Evolutionary conservation across 495 filamentous ascomycete species (phyloP).

Genomic region (Amorphotheca resinae): DNA sequence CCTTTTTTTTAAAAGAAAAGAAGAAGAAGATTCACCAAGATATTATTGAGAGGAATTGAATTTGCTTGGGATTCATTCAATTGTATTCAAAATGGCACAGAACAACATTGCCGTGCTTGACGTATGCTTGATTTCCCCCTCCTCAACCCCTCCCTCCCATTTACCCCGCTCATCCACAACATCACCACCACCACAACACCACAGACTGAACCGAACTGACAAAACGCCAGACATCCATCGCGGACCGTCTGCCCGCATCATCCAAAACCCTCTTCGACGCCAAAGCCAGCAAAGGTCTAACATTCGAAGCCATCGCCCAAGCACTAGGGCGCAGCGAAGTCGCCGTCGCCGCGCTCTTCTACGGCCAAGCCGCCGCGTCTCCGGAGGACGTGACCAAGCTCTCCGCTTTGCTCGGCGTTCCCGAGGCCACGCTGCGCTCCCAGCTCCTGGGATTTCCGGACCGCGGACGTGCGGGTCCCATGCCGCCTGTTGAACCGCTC

Average conservation of each 20-base stretch:
- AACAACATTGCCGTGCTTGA: constrained; percentile 27
- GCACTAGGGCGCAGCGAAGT: constrained; percentile 79
- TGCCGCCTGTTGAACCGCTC: constrained; percentile 88
- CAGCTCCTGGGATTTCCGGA: constrained; percentile 68
- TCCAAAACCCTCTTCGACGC: constrained; percentile 69
- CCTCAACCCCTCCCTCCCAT: constrained; percentile 1
- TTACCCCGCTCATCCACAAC: background rate
- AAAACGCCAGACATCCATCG: constrained; percentile 26
- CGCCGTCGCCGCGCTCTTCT: constrained; percentile 84
- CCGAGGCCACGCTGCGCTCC: constrained; percentile 39
- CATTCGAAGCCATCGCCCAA: constrained; percentile 69
- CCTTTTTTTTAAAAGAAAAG: too few relatives aligned
- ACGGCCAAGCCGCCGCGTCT: constrained; percentile 77
- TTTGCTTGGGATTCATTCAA: too few relatives aligned
- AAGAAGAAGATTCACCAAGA: too few relatives aligned
- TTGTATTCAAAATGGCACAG: too few relatives aligned
- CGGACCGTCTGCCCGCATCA: constrained; percentile 48
- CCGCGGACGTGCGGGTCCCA: constrained; percentile 70
- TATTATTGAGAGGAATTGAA: too few relatives aligned
- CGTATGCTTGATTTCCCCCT: constrained; percentile 16
- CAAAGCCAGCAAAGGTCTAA: constrained; percentile 62
- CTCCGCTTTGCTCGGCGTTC: constrained; percentile 50
- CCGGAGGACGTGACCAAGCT: constrained; percentile 67
- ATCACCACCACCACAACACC: background rate
- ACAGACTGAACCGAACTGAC: background rate